A percentile compares a stretch with the other conserved stretches of the same genome.
These are phyloP conservation scores for Debaryomycetaceae sp. DNA, from an alignment of 1,139 yeast species.

Conservation along the genomic window DNA sequence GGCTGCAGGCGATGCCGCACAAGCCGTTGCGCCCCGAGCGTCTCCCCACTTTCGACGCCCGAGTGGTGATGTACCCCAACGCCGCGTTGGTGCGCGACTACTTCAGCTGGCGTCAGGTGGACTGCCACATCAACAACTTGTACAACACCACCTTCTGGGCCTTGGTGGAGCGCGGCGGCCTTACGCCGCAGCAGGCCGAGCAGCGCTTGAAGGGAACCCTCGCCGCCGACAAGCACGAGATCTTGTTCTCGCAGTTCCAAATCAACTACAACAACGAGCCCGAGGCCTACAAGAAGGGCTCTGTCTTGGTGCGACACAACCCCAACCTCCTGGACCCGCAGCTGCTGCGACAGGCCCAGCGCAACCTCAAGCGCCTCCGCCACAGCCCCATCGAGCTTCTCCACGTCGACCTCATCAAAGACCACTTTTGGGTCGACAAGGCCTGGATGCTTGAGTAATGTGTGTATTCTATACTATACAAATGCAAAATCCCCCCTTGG, in stretches of 20 bases:
- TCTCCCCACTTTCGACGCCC: constrained; percentile 85
- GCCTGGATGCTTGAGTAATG: constrained; percentile 26
- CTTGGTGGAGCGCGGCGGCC: constrained; percentile 64
- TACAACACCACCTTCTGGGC: constrained; percentile 95
- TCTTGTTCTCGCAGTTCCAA: constrained; percentile 69
- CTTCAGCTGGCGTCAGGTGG: constrained; percentile 93
- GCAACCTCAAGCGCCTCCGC: constrained; percentile 43
- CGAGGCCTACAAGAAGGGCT: constrained; percentile 84
- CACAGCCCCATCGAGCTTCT: constrained; percentile 43
- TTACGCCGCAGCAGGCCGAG: constrained; percentile 78
- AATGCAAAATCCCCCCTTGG: neutral
- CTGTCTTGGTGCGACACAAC: constrained; percentile 57
- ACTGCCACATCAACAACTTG: constrained; percentile 90
- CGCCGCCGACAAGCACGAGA: constrained; percentile 82
- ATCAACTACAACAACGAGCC: constrained; percentile 89
- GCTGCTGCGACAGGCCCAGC: constrained; percentile 45
- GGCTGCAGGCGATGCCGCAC: constrained; percentile 60
- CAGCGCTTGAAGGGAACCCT: constrained; percentile 67
- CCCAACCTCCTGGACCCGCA: constrained; percentile 14
- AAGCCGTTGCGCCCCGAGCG: constrained; percentile 31
- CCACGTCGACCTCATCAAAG: constrained; percentile 58
- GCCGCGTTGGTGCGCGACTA: constrained; percentile 64
- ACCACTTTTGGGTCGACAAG: constrained; percentile 50
- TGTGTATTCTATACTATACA: neutral
- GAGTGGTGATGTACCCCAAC: constrained; percentile 85